Percentiles rank a stretch among this genome's conserved stretches.
Evolutionary conservation across 148 eudicot genomes (phyloP).

Genomic region (Rhododendron mucronatum): DNA sequence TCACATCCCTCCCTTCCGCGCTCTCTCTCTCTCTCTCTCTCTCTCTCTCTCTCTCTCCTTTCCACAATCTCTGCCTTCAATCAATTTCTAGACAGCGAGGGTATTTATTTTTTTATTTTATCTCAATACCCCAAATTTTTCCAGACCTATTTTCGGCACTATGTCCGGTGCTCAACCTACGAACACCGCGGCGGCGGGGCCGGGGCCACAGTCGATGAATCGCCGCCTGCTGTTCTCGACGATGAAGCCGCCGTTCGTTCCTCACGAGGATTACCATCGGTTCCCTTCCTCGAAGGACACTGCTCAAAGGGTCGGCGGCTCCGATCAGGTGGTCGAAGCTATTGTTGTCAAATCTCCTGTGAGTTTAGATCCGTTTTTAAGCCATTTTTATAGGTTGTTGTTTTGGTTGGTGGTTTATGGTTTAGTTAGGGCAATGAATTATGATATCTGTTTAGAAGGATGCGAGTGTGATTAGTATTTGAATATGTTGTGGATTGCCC

Average conservation of each 20-base stretch:
- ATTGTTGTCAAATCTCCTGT: constrained; percentile 74
- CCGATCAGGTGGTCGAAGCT: constrained; percentile 41
- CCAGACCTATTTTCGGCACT: not conserved
- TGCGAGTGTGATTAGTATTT: not conserved
- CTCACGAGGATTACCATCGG: constrained; percentile 58
- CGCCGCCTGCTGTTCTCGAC: constrained; percentile 51
- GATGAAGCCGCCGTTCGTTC: constrained; percentile 59
- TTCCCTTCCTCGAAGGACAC: constrained; percentile 31
- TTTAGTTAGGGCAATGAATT: constrained; percentile 4
- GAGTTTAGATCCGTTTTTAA: constrained; percentile 11
- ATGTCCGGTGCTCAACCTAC: constrained; percentile 35
- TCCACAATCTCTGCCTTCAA: not conserved
- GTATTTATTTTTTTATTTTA: not conserved
- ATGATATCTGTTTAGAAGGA: not conserved
- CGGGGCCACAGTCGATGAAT: constrained; percentile 29
- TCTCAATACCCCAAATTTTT: not conserved
- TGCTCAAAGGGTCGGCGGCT: constrained; percentile 8
- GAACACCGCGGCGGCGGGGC: constrained; percentile 21
- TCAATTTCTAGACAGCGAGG: not conserved
- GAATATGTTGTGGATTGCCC: not conserved
- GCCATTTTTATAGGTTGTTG: not conserved
- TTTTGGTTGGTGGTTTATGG: constrained; percentile 5
- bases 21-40: not conserved
- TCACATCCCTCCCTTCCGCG: constrained; percentile 15
- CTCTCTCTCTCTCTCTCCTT: not conserved